phyloP scores from a whole-genome alignment of 768 basidiomycete species.

The Russula compacta region DNA sequence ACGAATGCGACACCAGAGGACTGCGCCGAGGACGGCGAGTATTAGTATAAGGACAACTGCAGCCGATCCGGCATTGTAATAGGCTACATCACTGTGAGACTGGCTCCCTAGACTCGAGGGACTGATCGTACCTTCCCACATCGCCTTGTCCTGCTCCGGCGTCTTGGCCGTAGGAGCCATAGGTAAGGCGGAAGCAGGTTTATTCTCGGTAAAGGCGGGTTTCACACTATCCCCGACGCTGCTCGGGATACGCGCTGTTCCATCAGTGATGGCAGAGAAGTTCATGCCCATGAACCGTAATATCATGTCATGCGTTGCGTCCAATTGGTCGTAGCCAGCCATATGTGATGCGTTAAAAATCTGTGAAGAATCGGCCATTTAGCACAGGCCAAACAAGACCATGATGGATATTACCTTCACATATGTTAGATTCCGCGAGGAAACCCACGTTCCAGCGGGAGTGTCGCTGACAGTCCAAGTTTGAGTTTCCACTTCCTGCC shows the following conservation, averaged over 20 bases:
- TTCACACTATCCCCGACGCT: conserved; percentile 67
- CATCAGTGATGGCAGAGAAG: conserved; percentile 70
- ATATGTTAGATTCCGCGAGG: conserved; percentile 85
- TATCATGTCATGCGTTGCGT: conserved; percentile 94
- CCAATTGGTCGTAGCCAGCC: conserved; percentile 83
- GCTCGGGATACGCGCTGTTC: conserved; percentile 74
- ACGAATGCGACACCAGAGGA: conserved; percentile 71
- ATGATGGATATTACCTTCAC: conserved; percentile 51
- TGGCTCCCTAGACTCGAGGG: neutral
- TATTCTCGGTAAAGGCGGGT: conserved; percentile 47
- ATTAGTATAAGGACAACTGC: conserved; percentile 76
- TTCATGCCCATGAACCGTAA: conserved; percentile 94
- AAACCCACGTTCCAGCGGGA: conserved; percentile 86
- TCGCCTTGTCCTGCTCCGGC: conserved; percentile 71
- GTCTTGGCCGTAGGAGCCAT: conserved; percentile 44
- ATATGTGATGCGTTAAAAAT: conserved; percentile 94
- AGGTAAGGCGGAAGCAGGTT: conserved; percentile 29
- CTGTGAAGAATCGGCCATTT: conserved; percentile 30
- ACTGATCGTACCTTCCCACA: conserved; percentile 71
- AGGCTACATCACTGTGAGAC: conserved; percentile 41
- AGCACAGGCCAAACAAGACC: neutral
- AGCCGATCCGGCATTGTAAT: conserved; percentile 88
- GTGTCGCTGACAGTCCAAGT: conserved; percentile 67
- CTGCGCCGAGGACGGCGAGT: conserved; percentile 53
- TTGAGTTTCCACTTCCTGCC: conserved; percentile 56